Evolutionary conservation across 768 basidiomycete species (phyloP).

Genomic region (Piloderma croceum): DNA sequence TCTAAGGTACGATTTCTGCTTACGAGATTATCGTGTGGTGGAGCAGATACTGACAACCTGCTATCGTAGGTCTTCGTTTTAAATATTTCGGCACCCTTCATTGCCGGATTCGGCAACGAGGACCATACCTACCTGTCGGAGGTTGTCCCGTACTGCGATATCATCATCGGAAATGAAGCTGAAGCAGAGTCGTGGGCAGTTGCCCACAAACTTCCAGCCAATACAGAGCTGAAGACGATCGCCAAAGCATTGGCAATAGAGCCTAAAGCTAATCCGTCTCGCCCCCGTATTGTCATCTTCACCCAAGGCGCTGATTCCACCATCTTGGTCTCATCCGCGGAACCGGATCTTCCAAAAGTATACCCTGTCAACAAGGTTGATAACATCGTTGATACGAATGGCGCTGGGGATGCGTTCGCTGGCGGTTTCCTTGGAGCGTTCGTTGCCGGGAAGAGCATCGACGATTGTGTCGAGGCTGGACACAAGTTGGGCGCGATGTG

Average conservation of each 20-base stretch:
- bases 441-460: conserved; percentile 69
- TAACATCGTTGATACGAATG: conserved; percentile 93
- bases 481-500: conserved; percentile 85
- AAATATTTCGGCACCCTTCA: conserved; percentile 97
- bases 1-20: conserved; percentile 54
- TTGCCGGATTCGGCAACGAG: conserved; percentile 89
- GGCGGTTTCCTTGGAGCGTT: conserved; percentile 91
- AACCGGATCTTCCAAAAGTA: conserved; percentile 48
- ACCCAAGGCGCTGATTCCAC: conserved; percentile 86
- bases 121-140: conserved; percentile 73
- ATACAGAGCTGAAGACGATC: conserved; percentile 60
- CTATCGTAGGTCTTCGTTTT: conserved; percentile 68
- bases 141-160: conserved; percentile 78
- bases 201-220: conserved; percentile 61
- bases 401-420: conserved; percentile 95
- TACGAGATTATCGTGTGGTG: conserved; percentile 1
- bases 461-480: conserved; percentile 76
- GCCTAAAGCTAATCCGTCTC: conserved; percentile 69
- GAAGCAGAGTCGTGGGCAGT: conserved; percentile 87
- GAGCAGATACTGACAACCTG: not conserved
- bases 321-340: conserved; percentile 58
- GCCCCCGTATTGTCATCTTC: conserved; percentile 80
- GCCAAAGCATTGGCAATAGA: conserved; percentile 71
- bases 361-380: conserved; percentile 57
- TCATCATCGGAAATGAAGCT: conserved; percentile 93